Percentiles rank a stretch among this genome's conserved stretches.
These are phyloP conservation scores for Sesbania bispinosa DNA, from an alignment of 306 rosid genomes.

Conservation along the genomic window DNA sequence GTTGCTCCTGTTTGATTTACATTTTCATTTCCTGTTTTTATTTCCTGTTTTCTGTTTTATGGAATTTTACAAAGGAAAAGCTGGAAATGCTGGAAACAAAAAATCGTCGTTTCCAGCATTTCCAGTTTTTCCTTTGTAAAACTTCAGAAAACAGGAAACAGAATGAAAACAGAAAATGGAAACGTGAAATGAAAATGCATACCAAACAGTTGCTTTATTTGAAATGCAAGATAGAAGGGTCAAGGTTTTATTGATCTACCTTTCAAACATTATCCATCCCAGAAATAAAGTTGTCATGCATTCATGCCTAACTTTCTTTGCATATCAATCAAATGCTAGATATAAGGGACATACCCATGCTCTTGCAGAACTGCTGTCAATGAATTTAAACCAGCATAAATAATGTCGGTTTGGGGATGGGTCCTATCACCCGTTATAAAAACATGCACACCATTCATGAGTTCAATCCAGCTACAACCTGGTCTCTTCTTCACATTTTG, in stretches of 20 bases:
- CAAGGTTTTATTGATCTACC: neutral
- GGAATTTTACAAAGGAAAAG: no score
- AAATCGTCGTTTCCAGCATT: no score
- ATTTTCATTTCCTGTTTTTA: no score
- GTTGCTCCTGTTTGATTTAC: no score
- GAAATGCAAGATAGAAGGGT: neutral
- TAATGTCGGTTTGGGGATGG: conserved; percentile 52
- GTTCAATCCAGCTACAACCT: conserved; percentile 92
- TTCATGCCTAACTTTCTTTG: conserved; percentile 4
- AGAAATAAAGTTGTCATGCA: neutral
- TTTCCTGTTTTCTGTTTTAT: no score
- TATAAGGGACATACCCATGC: conserved; percentile 43
- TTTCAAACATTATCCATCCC: neutral
- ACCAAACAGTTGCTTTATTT: neutral
- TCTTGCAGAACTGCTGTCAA: conserved; percentile 62
- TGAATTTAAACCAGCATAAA: conserved; percentile 61
- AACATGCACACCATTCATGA: conserved; percentile 63
- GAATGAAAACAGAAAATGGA: no score
- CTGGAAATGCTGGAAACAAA: no score
- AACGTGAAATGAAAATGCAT: no score
- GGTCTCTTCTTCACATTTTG: conserved; percentile 76
- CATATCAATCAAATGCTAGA: conserved; percentile 28
- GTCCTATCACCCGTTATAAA: conserved; percentile 65
- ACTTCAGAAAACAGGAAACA: no score
- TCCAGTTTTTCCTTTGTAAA: no score